Evolutionary conservation across 345 rosid genomes (phyloP).

Genomic region (Gossypium stocksii): DNA sequence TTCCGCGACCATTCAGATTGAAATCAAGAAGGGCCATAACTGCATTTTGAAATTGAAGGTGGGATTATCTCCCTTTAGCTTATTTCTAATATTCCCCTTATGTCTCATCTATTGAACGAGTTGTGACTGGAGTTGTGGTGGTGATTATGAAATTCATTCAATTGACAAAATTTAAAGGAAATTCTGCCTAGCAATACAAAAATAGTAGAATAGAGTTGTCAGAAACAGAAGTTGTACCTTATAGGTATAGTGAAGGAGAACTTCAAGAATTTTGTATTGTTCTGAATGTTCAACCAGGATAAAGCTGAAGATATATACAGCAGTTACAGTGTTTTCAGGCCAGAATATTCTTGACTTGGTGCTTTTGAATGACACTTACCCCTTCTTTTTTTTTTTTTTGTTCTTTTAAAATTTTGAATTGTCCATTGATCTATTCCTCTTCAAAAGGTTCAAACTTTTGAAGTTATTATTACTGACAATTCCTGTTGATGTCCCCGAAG

Average conservation of each 20-base stretch:
- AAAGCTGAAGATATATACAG: not conserved
- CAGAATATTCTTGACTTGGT: not conserved
- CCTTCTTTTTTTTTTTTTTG: not conserved
- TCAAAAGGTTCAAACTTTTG: not conserved
- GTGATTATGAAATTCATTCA: not conserved
- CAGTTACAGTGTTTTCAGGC: not conserved
- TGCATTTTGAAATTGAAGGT: conserved; percentile 13
- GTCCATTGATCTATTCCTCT: not conserved
- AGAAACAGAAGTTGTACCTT: not conserved
- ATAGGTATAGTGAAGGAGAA: not conserved
- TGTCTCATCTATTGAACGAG: not conserved
- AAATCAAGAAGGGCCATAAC: conserved; percentile 14
- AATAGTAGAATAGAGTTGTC: not conserved
- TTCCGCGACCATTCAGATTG: conserved; percentile 57
- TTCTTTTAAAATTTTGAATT: not conserved
- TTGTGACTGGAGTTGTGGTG: not conserved
- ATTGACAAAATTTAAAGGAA: not conserved
- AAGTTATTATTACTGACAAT: not conserved
- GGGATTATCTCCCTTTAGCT: not conserved
- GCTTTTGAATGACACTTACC: not conserved
- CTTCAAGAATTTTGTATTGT: conserved; percentile 3
- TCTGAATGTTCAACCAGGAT: conserved; percentile 2
- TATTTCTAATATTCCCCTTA: not conserved
- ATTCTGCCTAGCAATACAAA: not conserved
- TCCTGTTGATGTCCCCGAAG: conserved; percentile 9